These are phyloP conservation scores for Coccomyxa sp. DNA, from an alignment of 139 green algal genomes.

Conservation along the genomic window DNA sequence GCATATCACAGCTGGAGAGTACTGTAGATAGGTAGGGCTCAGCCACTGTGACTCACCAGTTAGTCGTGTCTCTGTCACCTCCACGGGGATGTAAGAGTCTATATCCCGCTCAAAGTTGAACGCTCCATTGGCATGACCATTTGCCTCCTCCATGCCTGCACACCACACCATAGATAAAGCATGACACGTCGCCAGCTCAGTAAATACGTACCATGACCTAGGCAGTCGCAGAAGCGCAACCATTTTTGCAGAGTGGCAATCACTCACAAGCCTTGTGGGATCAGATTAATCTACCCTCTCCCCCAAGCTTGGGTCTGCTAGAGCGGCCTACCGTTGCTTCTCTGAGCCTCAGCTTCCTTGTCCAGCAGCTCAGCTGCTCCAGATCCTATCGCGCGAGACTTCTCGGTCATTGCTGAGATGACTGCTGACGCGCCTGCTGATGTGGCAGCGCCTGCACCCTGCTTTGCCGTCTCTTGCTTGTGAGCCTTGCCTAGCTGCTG, in stretches of 20 bases:
- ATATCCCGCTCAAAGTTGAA: conserved; percentile 13
- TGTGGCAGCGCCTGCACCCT: not conserved
- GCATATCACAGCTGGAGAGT: too few relatives aligned
- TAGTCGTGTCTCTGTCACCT: conserved; percentile 78
- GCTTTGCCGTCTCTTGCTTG: not conserved
- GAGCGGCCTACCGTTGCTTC: not conserved
- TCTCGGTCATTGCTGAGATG: not conserved
- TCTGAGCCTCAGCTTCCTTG: not conserved
- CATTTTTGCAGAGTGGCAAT: too few relatives aligned
- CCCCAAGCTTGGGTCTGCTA: too few relatives aligned
- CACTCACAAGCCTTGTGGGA: too few relatives aligned
- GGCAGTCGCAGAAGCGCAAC: too few relatives aligned
- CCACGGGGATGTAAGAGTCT: conserved; percentile 20
- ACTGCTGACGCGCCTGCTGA: not conserved
- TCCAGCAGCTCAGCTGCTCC: not conserved
- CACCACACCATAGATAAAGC: too few relatives aligned
- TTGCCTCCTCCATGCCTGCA: not conserved
- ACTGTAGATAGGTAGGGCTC: too few relatives aligned
- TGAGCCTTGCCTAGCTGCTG: not conserved
- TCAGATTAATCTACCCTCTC: too few relatives aligned
- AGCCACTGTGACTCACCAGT: too few relatives aligned
- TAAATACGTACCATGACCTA: too few relatives aligned
- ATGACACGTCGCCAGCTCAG: too few relatives aligned
- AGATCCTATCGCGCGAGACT: not conserved
- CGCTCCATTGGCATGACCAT: not conserved